These are phyloP conservation scores for Pyrenula massariospora DNA, from an alignment of 495 filamentous ascomycete genomes.

Conservation along the genomic window DNA sequence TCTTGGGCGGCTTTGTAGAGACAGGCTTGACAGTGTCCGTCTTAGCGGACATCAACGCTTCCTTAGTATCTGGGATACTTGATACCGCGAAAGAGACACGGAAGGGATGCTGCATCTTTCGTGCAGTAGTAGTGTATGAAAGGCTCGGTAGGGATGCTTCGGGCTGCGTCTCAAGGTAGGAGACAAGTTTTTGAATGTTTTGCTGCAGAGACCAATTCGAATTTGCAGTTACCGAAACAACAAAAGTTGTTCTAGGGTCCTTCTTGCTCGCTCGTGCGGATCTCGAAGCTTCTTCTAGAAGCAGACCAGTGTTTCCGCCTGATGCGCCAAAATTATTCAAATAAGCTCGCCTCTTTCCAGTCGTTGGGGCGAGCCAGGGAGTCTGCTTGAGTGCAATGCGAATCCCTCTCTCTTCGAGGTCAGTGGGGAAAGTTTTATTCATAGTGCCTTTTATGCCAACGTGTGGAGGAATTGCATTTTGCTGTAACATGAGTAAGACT, in stretches of 20 bases:
- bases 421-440: constrained; percentile 11
- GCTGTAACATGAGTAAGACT: constrained; percentile 22
- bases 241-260: constrained; percentile 16
- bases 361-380: constrained; percentile 4
- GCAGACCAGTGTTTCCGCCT: constrained; percentile 21
- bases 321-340: constrained; percentile 27
- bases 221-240: constrained; percentile 23
- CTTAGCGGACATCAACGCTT: constrained; percentile 4
- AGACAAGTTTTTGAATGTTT: constrained; percentile 21
- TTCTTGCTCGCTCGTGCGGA: not conserved
- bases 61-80: constrained; percentile 2
- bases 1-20: constrained; percentile 7
- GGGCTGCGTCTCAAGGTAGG: constrained; percentile 16
- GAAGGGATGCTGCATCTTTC: constrained; percentile 21
- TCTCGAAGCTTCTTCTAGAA: constrained; percentile 25
- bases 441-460: constrained; percentile 13
- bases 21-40: constrained; percentile 3
- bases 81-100: constrained; percentile 25
- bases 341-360: constrained; percentile 12
- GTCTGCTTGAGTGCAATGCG: constrained; percentile 9
- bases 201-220: constrained; percentile 17
- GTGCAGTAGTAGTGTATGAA: constrained; percentile 27
- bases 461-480: constrained; percentile 23
- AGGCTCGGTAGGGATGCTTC: constrained; percentile 17
- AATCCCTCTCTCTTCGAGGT: constrained; percentile 12